These are phyloP conservation scores for Fomitopsis serialis DNA, from an alignment of 768 basidiomycete species.

Conservation along the genomic window DNA sequence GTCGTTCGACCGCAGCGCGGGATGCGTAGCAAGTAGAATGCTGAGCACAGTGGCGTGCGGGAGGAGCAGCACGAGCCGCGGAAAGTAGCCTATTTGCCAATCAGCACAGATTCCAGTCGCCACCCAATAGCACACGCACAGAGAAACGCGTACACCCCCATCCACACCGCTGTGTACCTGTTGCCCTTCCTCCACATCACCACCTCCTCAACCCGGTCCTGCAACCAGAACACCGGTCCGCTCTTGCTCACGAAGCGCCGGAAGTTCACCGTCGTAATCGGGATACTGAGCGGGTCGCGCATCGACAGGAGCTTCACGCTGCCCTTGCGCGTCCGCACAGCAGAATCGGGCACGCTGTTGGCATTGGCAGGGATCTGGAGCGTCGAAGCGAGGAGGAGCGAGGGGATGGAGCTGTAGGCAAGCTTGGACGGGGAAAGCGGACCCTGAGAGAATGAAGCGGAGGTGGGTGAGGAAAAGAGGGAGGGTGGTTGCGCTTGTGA, in stretches of 20 bases:
- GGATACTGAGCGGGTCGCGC: slow-evolving; percentile 69
- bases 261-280: slow-evolving; percentile 75
- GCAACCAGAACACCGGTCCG: slow-evolving; percentile 85
- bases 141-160: slow-evolving; percentile 70
- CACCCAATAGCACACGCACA: slow-evolving; percentile 44
- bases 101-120: neutral
- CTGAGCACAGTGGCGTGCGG: slow-evolving; percentile 60
- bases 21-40: slow-evolving; percentile 64
- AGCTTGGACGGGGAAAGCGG: neutral
- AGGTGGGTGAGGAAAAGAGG: neutral
- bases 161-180: slow-evolving; percentile 69
- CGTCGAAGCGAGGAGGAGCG: slow-evolving; percentile 28
- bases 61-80: slow-evolving; percentile 61
- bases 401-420: slow-evolving; percentile 23
- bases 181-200: slow-evolving; percentile 77
- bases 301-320: slow-evolving; percentile 43
- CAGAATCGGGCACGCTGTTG: slow-evolving; percentile 9
- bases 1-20: slow-evolving; percentile 24
- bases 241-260: slow-evolving; percentile 70
- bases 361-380: slow-evolving; percentile 15
- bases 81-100: slow-evolving; percentile 60
- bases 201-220: slow-evolving; percentile 83
- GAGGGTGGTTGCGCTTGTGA: neutral
- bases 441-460: neutral
- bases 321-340: slow-evolving; percentile 15